Evolutionary conservation across 768 basidiomycete species (phyloP).

Genomic region (Serpula lacrymans): DNA sequence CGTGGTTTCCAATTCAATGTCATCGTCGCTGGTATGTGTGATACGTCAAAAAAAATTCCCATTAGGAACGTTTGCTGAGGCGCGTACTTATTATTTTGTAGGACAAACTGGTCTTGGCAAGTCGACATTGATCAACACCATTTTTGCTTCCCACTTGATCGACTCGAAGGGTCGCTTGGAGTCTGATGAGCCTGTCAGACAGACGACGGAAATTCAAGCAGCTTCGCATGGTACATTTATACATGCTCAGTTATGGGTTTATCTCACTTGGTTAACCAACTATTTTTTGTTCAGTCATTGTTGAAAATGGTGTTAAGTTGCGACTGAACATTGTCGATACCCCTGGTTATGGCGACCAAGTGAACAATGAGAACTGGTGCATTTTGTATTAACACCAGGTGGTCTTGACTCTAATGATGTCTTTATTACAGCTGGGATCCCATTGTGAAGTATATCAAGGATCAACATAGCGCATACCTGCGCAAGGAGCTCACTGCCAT

Average conservation of each 20-base stretch:
- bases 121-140: conserved; percentile 97
- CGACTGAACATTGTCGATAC: conserved; percentile 98
- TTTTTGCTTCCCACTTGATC: conserved; percentile 97
- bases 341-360: conserved; percentile 96
- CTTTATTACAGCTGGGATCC: conserved; percentile 84
- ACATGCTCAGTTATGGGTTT: no score
- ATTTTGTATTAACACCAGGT: conserved; percentile 20
- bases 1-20: conserved; percentile 99
- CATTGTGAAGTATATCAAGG: conserved; percentile 98
- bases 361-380: conserved; percentile 98
- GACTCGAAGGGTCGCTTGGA: conserved; percentile 94
- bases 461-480: conserved; percentile 97
- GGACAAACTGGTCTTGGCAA: conserved; percentile 98
- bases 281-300: conserved; percentile 63
- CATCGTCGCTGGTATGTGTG: conserved; percentile 83
- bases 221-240: conserved; percentile 80
- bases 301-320: conserved; percentile 93
- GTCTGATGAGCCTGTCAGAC: conserved; percentile 84
- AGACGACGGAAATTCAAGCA: conserved; percentile 96
- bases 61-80: neutral
- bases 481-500: conserved; percentile 98
- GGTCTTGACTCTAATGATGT: conserved; percentile 7
- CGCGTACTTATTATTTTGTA: conserved; percentile 25
- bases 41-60: neutral
- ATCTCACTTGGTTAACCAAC: neutral